Conservation (phyloP, 1,284 basidiomycete species). For the Ganoderma lucidum region DNA sequence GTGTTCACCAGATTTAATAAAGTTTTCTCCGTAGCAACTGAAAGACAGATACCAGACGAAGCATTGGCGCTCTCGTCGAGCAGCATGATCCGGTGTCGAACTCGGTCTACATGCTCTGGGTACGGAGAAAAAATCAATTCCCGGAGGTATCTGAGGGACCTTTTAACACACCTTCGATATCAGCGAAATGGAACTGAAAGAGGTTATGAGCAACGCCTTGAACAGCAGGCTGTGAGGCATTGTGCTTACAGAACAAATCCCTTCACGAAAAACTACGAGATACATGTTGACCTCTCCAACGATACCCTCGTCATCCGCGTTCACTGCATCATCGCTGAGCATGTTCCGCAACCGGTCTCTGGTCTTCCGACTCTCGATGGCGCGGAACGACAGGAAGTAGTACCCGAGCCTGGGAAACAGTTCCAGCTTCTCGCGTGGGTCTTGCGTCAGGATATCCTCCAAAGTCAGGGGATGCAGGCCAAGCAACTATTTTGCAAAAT, state of each 20-base stretch:
- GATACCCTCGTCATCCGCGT: conserved; percentile 49
- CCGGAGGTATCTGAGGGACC: not conserved
- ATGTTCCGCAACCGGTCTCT: conserved; percentile 49
- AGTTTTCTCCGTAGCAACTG: not conserved
- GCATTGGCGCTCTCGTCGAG: conserved; percentile 66
- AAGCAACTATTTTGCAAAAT: conserved; percentile 61
- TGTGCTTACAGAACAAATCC: conserved; percentile 82
- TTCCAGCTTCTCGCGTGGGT: conserved; percentile 94
- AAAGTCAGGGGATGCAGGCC: conserved; percentile 94
- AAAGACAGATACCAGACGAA: conserved; percentile 66
- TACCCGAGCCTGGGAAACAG: conserved; percentile 91
- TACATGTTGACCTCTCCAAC: conserved; percentile 89
- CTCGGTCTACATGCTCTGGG: conserved; percentile 82
- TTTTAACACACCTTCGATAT: conserved; percentile 67
- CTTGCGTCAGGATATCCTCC: conserved; percentile 95
- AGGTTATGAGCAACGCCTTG: not conserved
- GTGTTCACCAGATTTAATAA: conserved; percentile 8
- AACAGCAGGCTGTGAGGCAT: not conserved
- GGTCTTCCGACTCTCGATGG: conserved; percentile 71
- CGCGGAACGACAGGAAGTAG: conserved; percentile 91
- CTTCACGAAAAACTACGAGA: conserved; percentile 89
- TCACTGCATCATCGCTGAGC: conserved; percentile 37
- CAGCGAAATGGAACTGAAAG: conserved; percentile 89
- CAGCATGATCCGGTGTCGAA: conserved; percentile 74
- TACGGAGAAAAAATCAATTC: not conserved